phyloP scores from a whole-genome alignment of 139 green algal species.

The Chlamydomonas schloesseri region DNA sequence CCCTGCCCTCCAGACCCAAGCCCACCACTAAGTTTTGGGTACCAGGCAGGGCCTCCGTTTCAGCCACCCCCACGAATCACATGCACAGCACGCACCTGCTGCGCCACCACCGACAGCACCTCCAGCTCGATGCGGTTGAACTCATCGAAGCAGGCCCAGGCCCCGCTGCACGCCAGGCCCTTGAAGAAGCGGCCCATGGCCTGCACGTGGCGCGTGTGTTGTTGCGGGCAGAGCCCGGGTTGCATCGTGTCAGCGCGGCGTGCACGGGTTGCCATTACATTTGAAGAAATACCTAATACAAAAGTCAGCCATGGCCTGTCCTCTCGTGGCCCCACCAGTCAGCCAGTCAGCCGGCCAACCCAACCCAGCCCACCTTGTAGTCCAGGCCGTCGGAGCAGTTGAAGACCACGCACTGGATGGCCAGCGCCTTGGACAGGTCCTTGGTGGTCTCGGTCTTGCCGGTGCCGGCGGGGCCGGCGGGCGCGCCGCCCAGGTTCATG shows the following conservation, averaged over 20 bases:
- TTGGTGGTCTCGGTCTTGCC: conserved; percentile 82
- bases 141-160: conserved; percentile 88
- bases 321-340: too few species aligned
- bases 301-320: too few species aligned
- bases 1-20: too few species aligned
- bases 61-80: too few species aligned
- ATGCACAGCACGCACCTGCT: conserved; percentile 75
- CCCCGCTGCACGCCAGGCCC: conserved; percentile 76
- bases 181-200: conserved; percentile 84
- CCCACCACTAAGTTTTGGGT: too few species aligned
- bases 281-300: too few species aligned
- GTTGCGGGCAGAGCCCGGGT: background rate
- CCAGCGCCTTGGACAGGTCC: conserved; percentile 80
- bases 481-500: conserved; percentile 85
- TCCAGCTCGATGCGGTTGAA: conserved; percentile 89
- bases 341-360: too few species aligned
- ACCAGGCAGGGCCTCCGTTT: too few species aligned
- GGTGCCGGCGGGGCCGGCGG: conserved; percentile 76
- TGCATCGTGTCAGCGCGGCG: too few species aligned
- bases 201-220: too few species aligned
- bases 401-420: conserved; percentile 89
- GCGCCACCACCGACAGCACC: conserved; percentile 77
- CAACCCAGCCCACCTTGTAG: conserved; percentile 71
- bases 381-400: conserved; percentile 84
- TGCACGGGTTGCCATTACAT: too few species aligned